Percentiles rank a stretch among this genome's conserved stretches.
phyloP scores from a whole-genome alignment of 2,329 filamentous ascomycete genomes.

The Pseudogymnoascus sp. region DNA sequence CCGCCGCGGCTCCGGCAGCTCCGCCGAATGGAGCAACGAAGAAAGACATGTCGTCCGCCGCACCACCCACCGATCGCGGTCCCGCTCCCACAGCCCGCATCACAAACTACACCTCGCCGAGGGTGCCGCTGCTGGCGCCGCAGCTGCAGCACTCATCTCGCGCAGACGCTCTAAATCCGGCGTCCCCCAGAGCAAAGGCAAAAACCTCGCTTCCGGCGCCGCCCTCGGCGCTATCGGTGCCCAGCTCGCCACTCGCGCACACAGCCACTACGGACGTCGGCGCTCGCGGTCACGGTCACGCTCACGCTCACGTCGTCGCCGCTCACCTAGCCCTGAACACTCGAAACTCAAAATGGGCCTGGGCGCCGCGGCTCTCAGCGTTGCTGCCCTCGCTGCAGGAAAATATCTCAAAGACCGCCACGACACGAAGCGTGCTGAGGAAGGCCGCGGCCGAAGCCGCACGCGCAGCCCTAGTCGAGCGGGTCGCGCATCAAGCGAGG shows the following conservation, averaged over 20 bases:
- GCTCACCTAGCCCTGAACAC: not conserved
- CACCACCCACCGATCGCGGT: slow-evolving; percentile 35
- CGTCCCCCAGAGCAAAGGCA: slow-evolving; percentile 14
- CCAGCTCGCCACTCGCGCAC: slow-evolving; percentile 50
- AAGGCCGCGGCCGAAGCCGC: slow-evolving; percentile 43
- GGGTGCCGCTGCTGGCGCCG: slow-evolving; percentile 56
- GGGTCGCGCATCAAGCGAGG: slow-evolving; percentile 33
- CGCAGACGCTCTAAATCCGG: slow-evolving; percentile 40
- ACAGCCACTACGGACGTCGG: slow-evolving; percentile 45
- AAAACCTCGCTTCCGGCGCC: slow-evolving; percentile 40
- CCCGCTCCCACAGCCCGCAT: slow-evolving; percentile 37
- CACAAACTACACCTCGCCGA: slow-evolving; percentile 53
- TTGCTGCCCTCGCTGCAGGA: slow-evolving; percentile 56
- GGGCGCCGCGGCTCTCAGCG: slow-evolving; percentile 53
- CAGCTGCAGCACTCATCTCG: slow-evolving; percentile 49
- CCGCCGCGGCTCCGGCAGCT: slow-evolving; percentile 23
- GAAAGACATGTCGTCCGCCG: slow-evolving; percentile 40
- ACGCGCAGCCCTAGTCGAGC: slow-evolving; percentile 36
- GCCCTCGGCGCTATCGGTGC: slow-evolving; percentile 55
- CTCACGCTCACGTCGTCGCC: slow-evolving; percentile 28
- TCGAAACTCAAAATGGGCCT: slow-evolving; percentile 47
- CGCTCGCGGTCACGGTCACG: slow-evolving; percentile 25
- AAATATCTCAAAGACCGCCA: slow-evolving; percentile 56
- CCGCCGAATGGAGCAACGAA: slow-evolving; percentile 38
- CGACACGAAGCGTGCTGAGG: slow-evolving; percentile 47